Evolutionary conservation across 371 early-diverging fungal genomes (phyloP), one percentile per base, ranked within the genome.

Genomic region (Zopfochytrium polystomum): DNA sequence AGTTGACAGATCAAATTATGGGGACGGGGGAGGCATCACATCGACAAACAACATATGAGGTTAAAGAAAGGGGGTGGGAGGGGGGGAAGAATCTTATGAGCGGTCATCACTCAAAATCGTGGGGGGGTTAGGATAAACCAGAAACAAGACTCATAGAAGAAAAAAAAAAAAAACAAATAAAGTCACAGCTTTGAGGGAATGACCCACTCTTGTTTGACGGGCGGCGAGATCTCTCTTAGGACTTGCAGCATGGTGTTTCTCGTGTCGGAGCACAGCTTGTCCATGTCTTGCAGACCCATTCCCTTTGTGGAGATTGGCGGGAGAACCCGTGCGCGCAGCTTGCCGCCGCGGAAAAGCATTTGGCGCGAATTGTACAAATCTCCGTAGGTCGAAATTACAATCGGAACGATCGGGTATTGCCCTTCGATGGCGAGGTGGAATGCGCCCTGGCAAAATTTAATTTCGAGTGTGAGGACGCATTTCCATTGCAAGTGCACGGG

Each of bases 401-500:
- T 80, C 13, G 96, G 96, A 23, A 96, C 80, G 59, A 96, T 83
- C 9, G 96, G 96, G 6, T 88, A 83, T 57, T 82, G 76, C 0
- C 90, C 88, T 65, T 91, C 88, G 55, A 88, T 85, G 23, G 97
- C 96, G 66, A 95, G 81, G 66, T 93, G 87, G 73, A 96, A 96
- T 9, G 72, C 75, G 7, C 77, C 77, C 68, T 56, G 23, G 3
- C 0, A 43, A 43, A 22, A 25, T 2, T 18, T 18, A 1, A 13
- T 13, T 52, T 52, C 15, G 30, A 23, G 2, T 11, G 13, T 9
- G 15, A 20, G 2, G 49, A 25, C 13, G 13, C 1, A 48, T 15
- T 18, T 18, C 9, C 9, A 38, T 23, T n/a, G n/a, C n/a, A n/a
- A n/a, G n/a, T n/a, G n/a, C n/a, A n/a, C 38, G 18, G 18, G 38